phyloP scores from a whole-genome alignment of 2,329 filamentous ascomycete species.

The Myotisia sp. region DNA sequence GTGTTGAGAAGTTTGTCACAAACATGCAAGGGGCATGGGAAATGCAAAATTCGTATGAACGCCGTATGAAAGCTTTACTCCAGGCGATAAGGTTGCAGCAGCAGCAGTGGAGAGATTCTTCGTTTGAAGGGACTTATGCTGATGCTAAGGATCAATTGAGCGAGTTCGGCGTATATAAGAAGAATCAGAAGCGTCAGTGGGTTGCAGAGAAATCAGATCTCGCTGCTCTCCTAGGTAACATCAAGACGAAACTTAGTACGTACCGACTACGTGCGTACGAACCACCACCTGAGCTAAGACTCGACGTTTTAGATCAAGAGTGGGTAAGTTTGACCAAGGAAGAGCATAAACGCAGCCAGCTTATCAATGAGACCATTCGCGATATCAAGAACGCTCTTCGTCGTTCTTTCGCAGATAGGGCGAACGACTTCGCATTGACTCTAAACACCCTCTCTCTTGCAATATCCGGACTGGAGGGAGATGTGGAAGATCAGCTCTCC shows the following conservation, averaged over 20 bases:
- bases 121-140: slow-evolving; percentile 78
- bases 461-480: slow-evolving; percentile 92
- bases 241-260: slow-evolving; percentile 95
- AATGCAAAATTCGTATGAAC: slow-evolving; percentile 95
- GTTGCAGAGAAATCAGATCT: slow-evolving; percentile 96
- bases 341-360: slow-evolving; percentile 75
- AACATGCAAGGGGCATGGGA: slow-evolving; percentile 99
- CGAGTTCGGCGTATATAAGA: slow-evolving; percentile 80
- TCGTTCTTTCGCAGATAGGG: slow-evolving; percentile 89
- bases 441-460: slow-evolving; percentile 89
- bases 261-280: slow-evolving; percentile 86
- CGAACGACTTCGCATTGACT: slow-evolving; percentile 91
- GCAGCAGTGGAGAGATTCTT: slow-evolving; percentile 60
- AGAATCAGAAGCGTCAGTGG: slow-evolving; percentile 81
- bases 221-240: slow-evolving; percentile 84
- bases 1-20: slow-evolving; percentile 95
- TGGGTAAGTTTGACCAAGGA: slow-evolving; percentile 68
- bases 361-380: slow-evolving; percentile 96
- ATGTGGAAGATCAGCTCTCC: slow-evolving; percentile 83
- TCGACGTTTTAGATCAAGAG: slow-evolving; percentile 68
- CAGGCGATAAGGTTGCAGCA: slow-evolving; percentile 59
- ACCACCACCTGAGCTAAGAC: slow-evolving; percentile 65
- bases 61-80: slow-evolving; percentile 72
- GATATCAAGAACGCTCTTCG: slow-evolving; percentile 96
- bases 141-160: slow-evolving; percentile 79